Evolutionary conservation across 805 yeast genomes (phyloP).

Genomic region (Ogataea pini): DNA sequence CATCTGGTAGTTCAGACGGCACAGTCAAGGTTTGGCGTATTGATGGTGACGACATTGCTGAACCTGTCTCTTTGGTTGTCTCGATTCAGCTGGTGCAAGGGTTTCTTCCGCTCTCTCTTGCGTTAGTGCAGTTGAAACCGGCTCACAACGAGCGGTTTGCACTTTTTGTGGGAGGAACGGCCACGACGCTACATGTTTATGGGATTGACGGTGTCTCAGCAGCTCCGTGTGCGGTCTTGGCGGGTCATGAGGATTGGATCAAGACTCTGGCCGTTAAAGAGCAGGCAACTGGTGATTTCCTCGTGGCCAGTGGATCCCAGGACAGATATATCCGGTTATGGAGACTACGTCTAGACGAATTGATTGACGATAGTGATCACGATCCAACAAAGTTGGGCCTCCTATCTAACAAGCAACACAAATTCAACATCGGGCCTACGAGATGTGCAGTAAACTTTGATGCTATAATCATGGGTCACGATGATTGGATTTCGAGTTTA

Average conservation of each 20-base stretch:
- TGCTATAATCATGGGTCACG: constrained; percentile 96
- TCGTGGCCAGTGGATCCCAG: constrained; percentile 88
- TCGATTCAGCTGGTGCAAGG: constrained; percentile 42
- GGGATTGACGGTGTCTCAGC: constrained; percentile 40
- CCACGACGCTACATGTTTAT: constrained; percentile 52
- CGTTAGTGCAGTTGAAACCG: constrained; percentile 34
- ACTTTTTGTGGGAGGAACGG: constrained; percentile 76
- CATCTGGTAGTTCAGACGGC: constrained; percentile 69
- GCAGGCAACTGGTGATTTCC: constrained; percentile 49
- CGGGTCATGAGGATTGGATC: constrained; percentile 98
- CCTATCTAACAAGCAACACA: constrained; percentile 72
- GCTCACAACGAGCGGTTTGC: constrained; percentile 37
- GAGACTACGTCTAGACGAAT: constrained; percentile 63
- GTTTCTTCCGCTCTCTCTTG: constrained; percentile 50
- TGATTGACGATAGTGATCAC: constrained; percentile 58
- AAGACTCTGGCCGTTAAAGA: constrained; percentile 65
- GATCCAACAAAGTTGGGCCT: constrained; percentile 52
- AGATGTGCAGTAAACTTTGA: constrained; percentile 73
- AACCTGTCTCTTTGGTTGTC: constrained; percentile 30
- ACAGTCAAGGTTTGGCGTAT: constrained; percentile 50
- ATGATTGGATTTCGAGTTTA: constrained; percentile 91
- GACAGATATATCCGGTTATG: constrained; percentile 91
- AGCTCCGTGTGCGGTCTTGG: constrained; percentile 51
- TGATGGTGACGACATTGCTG: constrained; percentile 13
- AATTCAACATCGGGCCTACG: constrained; percentile 43